Conservation (phyloP, 2,329 filamentous ascomycete species). For the Plectosphaerella cucumerina region DNA sequence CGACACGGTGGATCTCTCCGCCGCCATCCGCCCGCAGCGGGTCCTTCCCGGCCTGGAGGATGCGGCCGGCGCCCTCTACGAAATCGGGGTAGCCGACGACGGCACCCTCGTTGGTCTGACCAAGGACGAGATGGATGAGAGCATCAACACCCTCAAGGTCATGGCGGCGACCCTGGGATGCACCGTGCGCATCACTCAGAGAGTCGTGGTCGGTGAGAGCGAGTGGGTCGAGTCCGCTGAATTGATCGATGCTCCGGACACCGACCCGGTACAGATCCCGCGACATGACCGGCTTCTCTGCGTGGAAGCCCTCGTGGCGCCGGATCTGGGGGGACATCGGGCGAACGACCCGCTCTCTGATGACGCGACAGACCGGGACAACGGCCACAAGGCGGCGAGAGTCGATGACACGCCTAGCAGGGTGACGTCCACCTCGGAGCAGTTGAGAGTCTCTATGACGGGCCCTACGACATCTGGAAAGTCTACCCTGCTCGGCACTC, state of each 20-base stretch:
- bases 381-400: background rate
- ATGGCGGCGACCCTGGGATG: conserved; percentile 95
- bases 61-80: conserved; percentile 88
- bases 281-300: conserved; percentile 67
- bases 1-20: conserved; percentile 41
- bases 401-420: conserved; percentile 25
- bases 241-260: conserved; percentile 20
- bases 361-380: conserved; percentile 5
- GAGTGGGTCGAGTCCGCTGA: conserved; percentile 57
- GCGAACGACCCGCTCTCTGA: conserved; percentile 3
- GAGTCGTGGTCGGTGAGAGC: conserved; percentile 80
- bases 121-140: conserved; percentile 89
- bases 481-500: conserved; percentile 80
- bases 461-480: conserved; percentile 91
- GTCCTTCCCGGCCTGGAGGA: conserved; percentile 81
- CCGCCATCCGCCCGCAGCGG: conserved; percentile 46
- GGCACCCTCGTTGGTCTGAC: conserved; percentile 85
- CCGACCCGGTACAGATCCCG: conserved; percentile 16
- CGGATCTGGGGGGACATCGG: conserved; percentile 43
- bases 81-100: conserved; percentile 94
- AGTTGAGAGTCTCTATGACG: conserved; percentile 81
- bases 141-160: conserved; percentile 73
- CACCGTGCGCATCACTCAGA: conserved; percentile 73
- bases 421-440: conserved; percentile 57
- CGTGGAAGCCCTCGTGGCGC: conserved; percentile 83